Evolutionary conservation across 192 early-diverging fungal genomes (phyloP).

Genomic region (Coemansia nantahalensis): DNA sequence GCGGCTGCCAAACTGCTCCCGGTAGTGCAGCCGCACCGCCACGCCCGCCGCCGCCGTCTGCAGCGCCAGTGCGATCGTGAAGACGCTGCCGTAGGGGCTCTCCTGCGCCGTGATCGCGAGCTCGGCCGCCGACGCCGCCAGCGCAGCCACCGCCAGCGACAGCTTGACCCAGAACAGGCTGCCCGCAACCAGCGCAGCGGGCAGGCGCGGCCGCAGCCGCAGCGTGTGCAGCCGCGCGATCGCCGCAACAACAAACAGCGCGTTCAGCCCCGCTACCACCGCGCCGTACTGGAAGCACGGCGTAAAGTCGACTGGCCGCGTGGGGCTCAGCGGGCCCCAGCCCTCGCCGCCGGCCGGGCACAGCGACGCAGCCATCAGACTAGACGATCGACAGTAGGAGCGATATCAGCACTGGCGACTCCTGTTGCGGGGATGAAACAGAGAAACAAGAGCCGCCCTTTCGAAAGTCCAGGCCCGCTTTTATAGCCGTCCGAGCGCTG

Average conservation of each 20-base stretch:
- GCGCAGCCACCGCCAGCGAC: slow-evolving; percentile 9
- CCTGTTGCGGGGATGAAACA: too few relatives aligned
- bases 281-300: slow-evolving; percentile 44
- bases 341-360: slow-evolving; percentile 48
- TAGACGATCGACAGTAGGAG: too few relatives aligned
- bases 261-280: slow-evolving; percentile 16
- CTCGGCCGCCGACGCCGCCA: slow-evolving; percentile 31
- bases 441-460: too few relatives aligned
- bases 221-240: slow-evolving; percentile 12
- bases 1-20: slow-evolving; percentile 36
- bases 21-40: slow-evolving; percentile 34
- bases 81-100: slow-evolving; percentile 7
- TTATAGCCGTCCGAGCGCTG: too few relatives aligned
- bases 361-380: neutral
- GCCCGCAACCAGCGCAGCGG: slow-evolving; percentile 10
- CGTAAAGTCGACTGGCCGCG: slow-evolving; percentile 45
- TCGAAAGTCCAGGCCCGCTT: too few relatives aligned
- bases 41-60: slow-evolving; percentile 26
- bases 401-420: too few relatives aligned
- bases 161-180: slow-evolving; percentile 33
- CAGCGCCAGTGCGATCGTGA: slow-evolving; percentile 19
- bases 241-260: slow-evolving; percentile 23
- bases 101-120: slow-evolving; percentile 6
- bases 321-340: slow-evolving; percentile 52
- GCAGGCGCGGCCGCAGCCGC: slow-evolving; percentile 1